Conservation (phyloP, 345 rosid genomes). For the Lagerstroemia speciosa region DNA sequence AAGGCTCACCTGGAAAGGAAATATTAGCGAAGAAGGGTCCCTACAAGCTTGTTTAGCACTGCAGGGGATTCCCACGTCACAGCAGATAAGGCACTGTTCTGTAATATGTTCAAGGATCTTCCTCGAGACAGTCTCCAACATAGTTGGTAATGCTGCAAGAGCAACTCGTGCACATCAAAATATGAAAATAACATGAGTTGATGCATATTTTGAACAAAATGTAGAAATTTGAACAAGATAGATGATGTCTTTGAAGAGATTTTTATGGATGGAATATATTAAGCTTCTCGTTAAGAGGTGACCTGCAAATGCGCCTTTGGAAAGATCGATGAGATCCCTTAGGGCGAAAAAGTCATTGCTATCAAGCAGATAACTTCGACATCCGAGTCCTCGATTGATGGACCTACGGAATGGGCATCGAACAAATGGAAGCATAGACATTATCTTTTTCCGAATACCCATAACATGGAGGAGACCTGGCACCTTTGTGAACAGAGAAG, state of each 20-base stretch:
- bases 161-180: slow-evolving; percentile 2
- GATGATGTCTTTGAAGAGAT: neutral
- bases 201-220: neutral
- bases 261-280: neutral
- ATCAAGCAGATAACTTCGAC: slow-evolving; percentile 91
- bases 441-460: slow-evolving; percentile 61
- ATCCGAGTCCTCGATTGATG: slow-evolving; percentile 69
- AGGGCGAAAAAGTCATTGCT: slow-evolving; percentile 84
- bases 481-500: slow-evolving; percentile 75
- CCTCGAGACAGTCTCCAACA: slow-evolving; percentile 66
- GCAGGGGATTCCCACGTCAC: slow-evolving; percentile 92
- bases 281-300: neutral
- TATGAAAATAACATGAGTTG: neutral
- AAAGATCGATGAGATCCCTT: slow-evolving; percentile 90
- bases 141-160: slow-evolving; percentile 64
- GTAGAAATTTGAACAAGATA: neutral
- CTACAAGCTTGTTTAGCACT: slow-evolving; percentile 77
- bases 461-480: slow-evolving; percentile 79
- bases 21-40: slow-evolving; percentile 88
- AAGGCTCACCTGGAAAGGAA: slow-evolving; percentile 79
- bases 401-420: slow-evolving; percentile 84
- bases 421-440: slow-evolving; percentile 66
- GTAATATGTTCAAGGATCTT: slow-evolving; percentile 83
- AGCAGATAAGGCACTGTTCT: slow-evolving; percentile 83
- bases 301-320: slow-evolving; percentile 97